Conservation (phyloP, 75 land plant species). For the Adiantum capillusveneris region DNA sequence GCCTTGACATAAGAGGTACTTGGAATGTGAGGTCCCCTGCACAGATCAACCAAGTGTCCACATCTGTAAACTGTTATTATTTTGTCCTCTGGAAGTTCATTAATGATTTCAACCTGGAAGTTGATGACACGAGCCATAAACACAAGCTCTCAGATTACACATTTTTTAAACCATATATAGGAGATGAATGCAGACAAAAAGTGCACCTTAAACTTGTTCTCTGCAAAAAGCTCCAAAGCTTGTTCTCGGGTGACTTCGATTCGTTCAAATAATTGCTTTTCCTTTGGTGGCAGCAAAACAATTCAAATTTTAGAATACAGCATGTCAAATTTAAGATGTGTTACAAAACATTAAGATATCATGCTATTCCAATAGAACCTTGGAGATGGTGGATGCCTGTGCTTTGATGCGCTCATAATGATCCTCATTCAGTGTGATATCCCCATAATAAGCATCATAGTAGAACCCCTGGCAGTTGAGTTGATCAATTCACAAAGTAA, state of each 20-base stretch:
- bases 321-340: background rate
- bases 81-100: conserved; percentile 84
- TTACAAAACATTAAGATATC: background rate
- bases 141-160: too few relatives aligned
- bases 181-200: background rate
- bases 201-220: conserved; percentile 86
- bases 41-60: conserved; percentile 93
- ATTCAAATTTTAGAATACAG: background rate
- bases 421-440: conserved; percentile 77
- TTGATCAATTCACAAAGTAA: too few relatives aligned
- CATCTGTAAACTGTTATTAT: conserved; percentile 98
- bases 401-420: conserved; percentile 58
- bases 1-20: conserved; percentile 97
- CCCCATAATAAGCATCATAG: conserved; percentile 91
- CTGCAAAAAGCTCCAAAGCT: conserved; percentile 90
- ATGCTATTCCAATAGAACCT: conserved; percentile 25
- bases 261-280: conserved; percentile 93
- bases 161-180: background rate
- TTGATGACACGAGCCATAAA: too few relatives aligned
- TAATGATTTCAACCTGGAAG: conserved; percentile 80
- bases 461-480: conserved; percentile 82
- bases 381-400: conserved; percentile 57
- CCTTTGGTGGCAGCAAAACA: conserved; percentile 37
- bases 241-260: conserved; percentile 94
- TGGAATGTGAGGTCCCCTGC: conserved; percentile 99